Evolutionary conservation across 257 asterid genomes (phyloP), one percentile per base, ranked within the genome.

Genomic region (Pogostemon cablin): DNA sequence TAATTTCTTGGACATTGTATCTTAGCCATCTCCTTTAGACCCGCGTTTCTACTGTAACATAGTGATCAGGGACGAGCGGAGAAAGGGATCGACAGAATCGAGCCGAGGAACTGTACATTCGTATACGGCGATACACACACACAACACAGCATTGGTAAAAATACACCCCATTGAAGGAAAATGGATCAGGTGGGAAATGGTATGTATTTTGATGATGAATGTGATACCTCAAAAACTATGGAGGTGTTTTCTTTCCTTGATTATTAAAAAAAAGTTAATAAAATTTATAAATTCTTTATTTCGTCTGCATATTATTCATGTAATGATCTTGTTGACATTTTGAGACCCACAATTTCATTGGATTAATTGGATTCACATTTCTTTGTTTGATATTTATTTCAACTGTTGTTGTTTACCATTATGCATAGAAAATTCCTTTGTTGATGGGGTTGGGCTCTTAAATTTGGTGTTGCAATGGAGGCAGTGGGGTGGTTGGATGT

Each of bases 81-180:
- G 68, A 40, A 37, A 59, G 56, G 71, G 43, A 5, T 50, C n/a
- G 11, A 38, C 38, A 37, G 58, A 46, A 7, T 56, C 74, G 60
- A 69, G 79, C 60, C 67, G 78, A 71, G 80, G 82, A 71, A 75
- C 65, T 68, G 81, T 71, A 81, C 78, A 69, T 87, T 86, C 78
- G 79, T 69, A 81, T 78, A 76, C 78, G 44, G 60, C 67, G 80
- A 78, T 72, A 78, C 12, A 62, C 20, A 84, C 75, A 80, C 73
- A 81, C 73, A 73, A 74, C 79, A 81, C 73, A 73, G 74, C 79
- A 79, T 72, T 83, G 88, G 81, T 9, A 65, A 85, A 76, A 72
- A 25, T 15, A 25, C 1, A 25, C 1, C 32, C 83, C 75, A 69
- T 73, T 52, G 62, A 81, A 68, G 75, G 62, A 77, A 25, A 42